Conservation (phyloP, 352 stramenopile species). For the Pythium coloratum region DNA sequence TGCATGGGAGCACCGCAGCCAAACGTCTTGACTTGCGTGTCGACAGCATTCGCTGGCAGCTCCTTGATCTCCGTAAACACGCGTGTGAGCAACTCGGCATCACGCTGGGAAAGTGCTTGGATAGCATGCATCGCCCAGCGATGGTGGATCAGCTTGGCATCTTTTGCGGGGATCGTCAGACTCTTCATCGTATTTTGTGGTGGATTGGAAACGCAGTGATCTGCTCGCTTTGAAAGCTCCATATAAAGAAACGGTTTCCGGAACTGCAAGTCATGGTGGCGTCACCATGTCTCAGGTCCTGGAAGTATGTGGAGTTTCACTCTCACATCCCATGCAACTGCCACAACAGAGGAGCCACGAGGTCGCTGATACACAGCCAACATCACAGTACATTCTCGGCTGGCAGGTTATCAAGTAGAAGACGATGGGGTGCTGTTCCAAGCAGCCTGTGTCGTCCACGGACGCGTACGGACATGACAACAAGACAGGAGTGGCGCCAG, state of each 20-base stretch:
- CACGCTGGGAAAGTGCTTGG: conserved; percentile 37
- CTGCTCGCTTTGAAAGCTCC: background rate
- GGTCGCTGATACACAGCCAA: background rate
- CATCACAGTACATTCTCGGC: background rate
- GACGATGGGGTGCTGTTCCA: conserved; percentile 71
- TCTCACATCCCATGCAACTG: conserved; percentile 4
- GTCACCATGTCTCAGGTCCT: background rate
- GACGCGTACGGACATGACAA: conserved; percentile 26
- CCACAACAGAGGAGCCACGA: background rate
- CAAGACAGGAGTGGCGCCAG: conserved; percentile 51
- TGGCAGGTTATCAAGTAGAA: background rate
- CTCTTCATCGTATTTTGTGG: background rate
- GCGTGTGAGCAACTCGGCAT: conserved; percentile 35
- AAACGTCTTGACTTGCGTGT: conserved; percentile 43
- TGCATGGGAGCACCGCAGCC: conserved; percentile 48
- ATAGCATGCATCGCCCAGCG: conserved; percentile 66
- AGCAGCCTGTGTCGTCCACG: conserved; percentile 42
- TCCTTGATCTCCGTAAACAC: conserved; percentile 41
- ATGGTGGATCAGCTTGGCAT: conserved; percentile 39
- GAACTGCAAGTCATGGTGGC: background rate
- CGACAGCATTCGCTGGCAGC: conserved; percentile 29
- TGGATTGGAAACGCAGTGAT: too few relatives aligned
- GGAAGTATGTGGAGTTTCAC: background rate
- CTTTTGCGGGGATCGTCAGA: conserved; percentile 1
- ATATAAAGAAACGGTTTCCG: background rate